Base-by-base conservation (phyloP, 2,329 filamentous ascomycete species). In the Epichloe scottii region DNA sequence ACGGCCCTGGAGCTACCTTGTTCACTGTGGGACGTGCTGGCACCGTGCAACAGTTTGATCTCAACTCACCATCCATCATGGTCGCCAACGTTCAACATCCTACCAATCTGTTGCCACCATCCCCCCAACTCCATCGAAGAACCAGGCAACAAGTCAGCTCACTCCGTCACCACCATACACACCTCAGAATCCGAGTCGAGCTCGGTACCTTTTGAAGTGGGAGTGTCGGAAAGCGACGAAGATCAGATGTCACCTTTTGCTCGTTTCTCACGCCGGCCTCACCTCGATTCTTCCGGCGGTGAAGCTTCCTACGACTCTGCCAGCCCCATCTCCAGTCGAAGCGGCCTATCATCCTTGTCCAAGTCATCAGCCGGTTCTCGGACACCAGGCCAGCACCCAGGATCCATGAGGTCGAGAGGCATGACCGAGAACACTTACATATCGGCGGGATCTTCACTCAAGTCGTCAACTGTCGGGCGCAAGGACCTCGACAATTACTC, bases 11-110 rank as follows among this genome's bases (percentile, higher is more conserved):
- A 6, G 91, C 91, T n/a, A 87, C 81, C 6, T 76, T 98, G 23
- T 98, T 98, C 68, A 96, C 91, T 0, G 72, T 97, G 17, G 89
- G 90, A 1, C 82, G 84, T 40, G 89, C 91, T 59, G 84, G 91
- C 62, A 93, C 88, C 3, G 85, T 95, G 3, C 91, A 97, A 66
- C 93, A 98, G 65, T 97, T 95, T 63, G 90, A 97, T 63, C 75
- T 97, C 42, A 95, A 94, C 60, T 87, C 87, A 8, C 82, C 84
- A 7, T 79, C 87, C 12, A 73, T 82, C 63, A 81, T 96, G 72
- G 87, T 96, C 30, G 84, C 85, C 55, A 90, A 89, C 63, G 85
- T 93, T 12, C 90, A 95, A 60, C 90, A 96, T 65, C 79, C 85
- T 34, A 87, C 89, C 21, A 82, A 85, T 54, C 75, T 85, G 30